Conservation (phyloP, 495 filamentous ascomycete genomes). For the Penicillium lagena region DNA sequence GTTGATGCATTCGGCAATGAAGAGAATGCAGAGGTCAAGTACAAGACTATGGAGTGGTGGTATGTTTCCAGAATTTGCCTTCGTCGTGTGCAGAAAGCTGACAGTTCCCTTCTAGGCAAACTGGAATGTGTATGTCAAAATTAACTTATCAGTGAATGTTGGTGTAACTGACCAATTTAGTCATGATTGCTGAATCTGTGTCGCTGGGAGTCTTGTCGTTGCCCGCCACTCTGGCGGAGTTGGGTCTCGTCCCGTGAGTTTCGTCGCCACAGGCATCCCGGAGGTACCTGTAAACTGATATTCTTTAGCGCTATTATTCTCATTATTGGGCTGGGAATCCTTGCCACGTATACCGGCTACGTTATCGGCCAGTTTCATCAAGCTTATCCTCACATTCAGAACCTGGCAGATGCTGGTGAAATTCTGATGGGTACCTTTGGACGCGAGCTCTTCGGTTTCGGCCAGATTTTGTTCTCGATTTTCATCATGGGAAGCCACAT, state of each 20-base stretch:
- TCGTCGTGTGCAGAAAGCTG: background rate
- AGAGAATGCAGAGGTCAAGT: constrained; percentile 37
- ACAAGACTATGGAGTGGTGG: constrained; percentile 45
- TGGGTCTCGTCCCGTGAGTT: constrained; percentile 51
- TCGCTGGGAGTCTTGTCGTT: constrained; percentile 63
- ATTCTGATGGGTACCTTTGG: constrained; percentile 36
- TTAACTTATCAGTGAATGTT: background rate
- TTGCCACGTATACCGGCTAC: constrained; percentile 73
- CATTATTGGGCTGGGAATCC: constrained; percentile 56
- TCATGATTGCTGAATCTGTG: constrained; percentile 67
- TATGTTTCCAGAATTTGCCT: constrained; percentile 10
- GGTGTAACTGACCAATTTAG: constrained; percentile 2
- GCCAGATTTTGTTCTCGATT: constrained; percentile 62
- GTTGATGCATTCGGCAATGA: constrained; percentile 40
- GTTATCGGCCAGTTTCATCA: constrained; percentile 70
- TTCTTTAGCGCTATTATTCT: constrained; percentile 43
- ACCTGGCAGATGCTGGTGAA: constrained; percentile 61
- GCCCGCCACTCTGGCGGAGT: constrained; percentile 52
- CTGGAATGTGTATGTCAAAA: constrained; percentile 22
- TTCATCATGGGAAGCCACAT: constrained; percentile 78
- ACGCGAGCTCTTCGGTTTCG: constrained; percentile 58
- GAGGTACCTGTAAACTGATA: background rate
- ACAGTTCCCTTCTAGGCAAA: constrained; percentile 18
- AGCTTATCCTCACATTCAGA: constrained; percentile 57
- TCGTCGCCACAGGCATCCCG: background rate